Conservation (phyloP, 179 eudicot species). For the Corrigiola litoralis region DNA sequence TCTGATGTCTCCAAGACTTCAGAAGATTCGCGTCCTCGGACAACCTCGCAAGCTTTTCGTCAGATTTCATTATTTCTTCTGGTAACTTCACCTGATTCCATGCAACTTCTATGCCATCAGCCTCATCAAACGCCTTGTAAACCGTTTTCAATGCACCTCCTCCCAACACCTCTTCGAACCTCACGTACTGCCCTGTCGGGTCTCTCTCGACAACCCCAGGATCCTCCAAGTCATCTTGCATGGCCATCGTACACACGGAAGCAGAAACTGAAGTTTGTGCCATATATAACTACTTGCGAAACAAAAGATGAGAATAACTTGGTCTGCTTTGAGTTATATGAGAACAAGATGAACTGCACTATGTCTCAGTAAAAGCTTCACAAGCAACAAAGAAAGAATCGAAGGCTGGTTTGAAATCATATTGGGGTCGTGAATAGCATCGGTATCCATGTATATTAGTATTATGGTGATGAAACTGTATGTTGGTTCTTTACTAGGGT, state of each 20-base stretch:
- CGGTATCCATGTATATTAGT: too few species aligned
- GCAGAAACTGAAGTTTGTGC: not conserved
- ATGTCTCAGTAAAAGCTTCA: constrained; percentile 12
- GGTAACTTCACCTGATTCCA: constrained; percentile 41
- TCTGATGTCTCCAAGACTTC: constrained; percentile 29
- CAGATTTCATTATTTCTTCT: constrained; percentile 28
- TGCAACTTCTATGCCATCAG: constrained; percentile 51
- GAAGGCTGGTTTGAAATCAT: constrained; percentile 10
- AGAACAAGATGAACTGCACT: not conserved
- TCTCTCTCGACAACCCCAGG: constrained; percentile 14
- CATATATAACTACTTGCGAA: not conserved
- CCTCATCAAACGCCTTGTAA: constrained; percentile 52
- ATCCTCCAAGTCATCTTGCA: not conserved
- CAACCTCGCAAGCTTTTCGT: constrained; percentile 27
- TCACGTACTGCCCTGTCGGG: constrained; percentile 16
- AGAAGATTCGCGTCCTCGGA: constrained; percentile 21
- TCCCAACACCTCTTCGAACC: constrained; percentile 3
- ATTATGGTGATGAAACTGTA: too few species aligned
- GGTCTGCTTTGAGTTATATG: too few species aligned
- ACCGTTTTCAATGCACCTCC: constrained; percentile 14
- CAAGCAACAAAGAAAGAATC: constrained; percentile 13
- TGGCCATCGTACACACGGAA: not conserved
- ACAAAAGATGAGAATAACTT: not conserved
- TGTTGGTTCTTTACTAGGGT: too few species aligned
- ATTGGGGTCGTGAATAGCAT: too few species aligned